These are phyloP conservation scores for Solanum sparsipilum DNA, from an alignment of 257 asterid genomes.

Conservation along the genomic window DNA sequence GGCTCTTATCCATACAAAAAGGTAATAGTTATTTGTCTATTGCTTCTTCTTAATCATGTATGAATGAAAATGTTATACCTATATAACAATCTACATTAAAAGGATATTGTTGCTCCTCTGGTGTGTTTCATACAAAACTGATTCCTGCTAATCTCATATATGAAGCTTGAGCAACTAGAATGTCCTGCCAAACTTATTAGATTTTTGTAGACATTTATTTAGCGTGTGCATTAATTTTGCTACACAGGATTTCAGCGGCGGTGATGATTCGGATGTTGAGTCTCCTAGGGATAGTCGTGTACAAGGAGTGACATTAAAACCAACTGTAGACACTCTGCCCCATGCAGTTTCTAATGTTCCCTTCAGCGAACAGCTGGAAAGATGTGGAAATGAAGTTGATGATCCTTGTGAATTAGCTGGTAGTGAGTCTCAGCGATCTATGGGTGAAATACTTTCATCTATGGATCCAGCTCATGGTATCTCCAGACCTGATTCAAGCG, in stretches of 20 bases:
- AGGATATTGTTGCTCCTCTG: neutral
- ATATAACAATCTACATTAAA: neutral
- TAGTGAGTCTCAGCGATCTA: slow-evolving; percentile 55
- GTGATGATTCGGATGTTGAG: slow-evolving; percentile 64
- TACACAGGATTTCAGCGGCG: slow-evolving; percentile 49
- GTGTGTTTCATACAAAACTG: neutral
- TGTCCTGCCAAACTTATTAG: neutral
- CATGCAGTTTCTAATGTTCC: slow-evolving; percentile 33
- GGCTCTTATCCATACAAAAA: neutral
- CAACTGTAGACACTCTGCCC: slow-evolving; percentile 25
- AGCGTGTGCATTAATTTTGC: slow-evolving; percentile 12
- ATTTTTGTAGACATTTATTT: neutral
- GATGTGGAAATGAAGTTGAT: slow-evolving; percentile 32
- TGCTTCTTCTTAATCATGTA: neutral
- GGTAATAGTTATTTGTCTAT: neutral
- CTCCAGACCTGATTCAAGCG: slow-evolving; percentile 38
- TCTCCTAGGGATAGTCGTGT: slow-evolving; percentile 31
- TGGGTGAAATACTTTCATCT: slow-evolving; percentile 70
- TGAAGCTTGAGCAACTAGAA: neutral
- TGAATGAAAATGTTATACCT: neutral
- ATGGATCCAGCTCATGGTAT: slow-evolving; percentile 56
- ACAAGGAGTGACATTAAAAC: slow-evolving; percentile 25
- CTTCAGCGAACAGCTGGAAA: slow-evolving; percentile 45
- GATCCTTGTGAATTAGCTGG: slow-evolving; percentile 32
- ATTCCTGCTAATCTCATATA: neutral